Base-by-base conservation (phyloP, 1,139 yeast genomes). In the Blastobotrys buckinghamii region DNA sequence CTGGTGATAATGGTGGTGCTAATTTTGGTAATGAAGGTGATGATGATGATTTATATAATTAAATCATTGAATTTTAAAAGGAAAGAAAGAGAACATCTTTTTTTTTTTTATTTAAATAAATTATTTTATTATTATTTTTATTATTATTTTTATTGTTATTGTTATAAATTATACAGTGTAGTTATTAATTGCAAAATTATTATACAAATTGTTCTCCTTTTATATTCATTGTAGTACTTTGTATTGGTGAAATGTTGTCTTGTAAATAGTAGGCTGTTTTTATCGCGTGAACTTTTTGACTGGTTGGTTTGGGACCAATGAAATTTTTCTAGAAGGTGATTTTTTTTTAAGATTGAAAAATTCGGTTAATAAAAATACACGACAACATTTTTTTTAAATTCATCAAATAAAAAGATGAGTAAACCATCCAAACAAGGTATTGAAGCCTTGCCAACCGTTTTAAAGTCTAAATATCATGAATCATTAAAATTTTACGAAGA, bases 41-140 rank as follows among this genome's bases (percentile, higher is more conserved):
- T 56, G 97, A 89, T 56, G 97, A 90, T 70, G 97, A 90, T 69
- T 81, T 92, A 69, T 92, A 92, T 76, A 84, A 83, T 72, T 89
- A 73, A 27, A n/a, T n/a, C n/a, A n/a, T n/a, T n/a, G n/a, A n/a
- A n/a, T n/a, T n/a, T n/a, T n/a, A n/a, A n/a, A 35, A 26, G 10
- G n/a, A 29, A n/a, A 29, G n/a, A n/a, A 29, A 29, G 12, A 12
- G 13, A 12, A 12, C n/a, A n/a, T 12, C 33, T 29, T n/a, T 29
- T 29, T 29, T 12, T 29, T 29, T 29, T 29, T 12, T 29, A n/a
- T n/a, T n/a, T n/a, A n/a, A 33, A 33, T 6, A 10, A 17, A 15
- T 33, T 6, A 10, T 33, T 33, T 15, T 15, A 15, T 15, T 33
- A 37, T 15, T 37, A 37, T 37, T 37, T 7, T 16, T 37, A 33